Conservation (phyloP, 208 protist genomes). For the Phytomonas sp. region DNA sequence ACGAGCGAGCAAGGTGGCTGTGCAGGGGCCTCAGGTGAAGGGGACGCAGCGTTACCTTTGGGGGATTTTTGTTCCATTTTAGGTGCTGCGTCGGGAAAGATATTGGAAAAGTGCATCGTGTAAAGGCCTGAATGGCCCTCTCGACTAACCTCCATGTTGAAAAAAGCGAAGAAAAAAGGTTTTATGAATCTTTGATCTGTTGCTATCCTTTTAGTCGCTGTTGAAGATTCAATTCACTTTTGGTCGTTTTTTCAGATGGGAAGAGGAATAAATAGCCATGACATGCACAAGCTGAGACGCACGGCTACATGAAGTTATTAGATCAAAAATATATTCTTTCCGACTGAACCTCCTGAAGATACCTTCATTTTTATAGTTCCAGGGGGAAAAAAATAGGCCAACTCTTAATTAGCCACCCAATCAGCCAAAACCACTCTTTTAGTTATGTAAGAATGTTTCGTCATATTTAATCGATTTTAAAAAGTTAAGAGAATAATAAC, state of each 20-base stretch:
- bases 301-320: background rate
- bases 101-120: slow-evolving; percentile 76
- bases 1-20: slow-evolving; percentile 27
- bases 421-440: background rate
- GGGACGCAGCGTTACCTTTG: slow-evolving; percentile 21
- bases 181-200: background rate
- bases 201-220: background rate
- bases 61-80: slow-evolving; percentile 1
- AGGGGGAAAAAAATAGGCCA: background rate
- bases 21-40: slow-evolving; percentile 11
- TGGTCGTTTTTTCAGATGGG: background rate
- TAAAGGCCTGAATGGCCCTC: slow-evolving; percentile 72
- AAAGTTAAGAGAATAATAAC: background rate
- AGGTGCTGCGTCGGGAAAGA: slow-evolving; percentile 19
- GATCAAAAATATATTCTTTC: background rate
- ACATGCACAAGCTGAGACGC: background rate
- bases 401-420: background rate
- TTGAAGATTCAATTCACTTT: background rate
- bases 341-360: background rate
- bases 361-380: background rate
- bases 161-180: background rate
- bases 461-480: background rate
- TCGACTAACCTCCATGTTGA: slow-evolving; percentile 37
- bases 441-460: background rate
- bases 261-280: background rate